These are phyloP conservation scores for Rhododendron ovatum DNA, from an alignment of 148 eudicot genomes.

Conservation along the genomic window DNA sequence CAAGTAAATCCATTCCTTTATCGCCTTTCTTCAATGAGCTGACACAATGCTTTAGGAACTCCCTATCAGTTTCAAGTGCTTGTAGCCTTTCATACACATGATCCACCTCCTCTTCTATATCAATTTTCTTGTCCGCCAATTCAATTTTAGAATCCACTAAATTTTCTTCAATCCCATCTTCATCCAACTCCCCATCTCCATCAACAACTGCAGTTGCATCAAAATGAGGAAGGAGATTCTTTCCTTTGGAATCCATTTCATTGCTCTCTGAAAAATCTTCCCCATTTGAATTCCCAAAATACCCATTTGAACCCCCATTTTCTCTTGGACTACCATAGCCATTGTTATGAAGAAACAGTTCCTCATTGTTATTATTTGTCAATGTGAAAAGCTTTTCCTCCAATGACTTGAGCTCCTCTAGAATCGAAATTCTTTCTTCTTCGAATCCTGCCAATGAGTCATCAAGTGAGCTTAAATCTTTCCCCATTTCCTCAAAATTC, in stretches of 20 bases:
- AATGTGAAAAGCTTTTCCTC: constrained; percentile 79
- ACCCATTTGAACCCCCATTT: constrained; percentile 29
- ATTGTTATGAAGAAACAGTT: constrained; percentile 38
- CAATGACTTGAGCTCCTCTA: constrained; percentile 73
- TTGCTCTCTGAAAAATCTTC: constrained; percentile 21
- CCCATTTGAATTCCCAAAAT: constrained; percentile 33
- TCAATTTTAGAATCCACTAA: constrained; percentile 17
- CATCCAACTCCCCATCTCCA: constrained; percentile 4
- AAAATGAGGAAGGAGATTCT: constrained; percentile 73
- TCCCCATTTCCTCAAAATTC: constrained; percentile 13
- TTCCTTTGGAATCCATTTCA: constrained; percentile 47
- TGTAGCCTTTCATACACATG: constrained; percentile 76
- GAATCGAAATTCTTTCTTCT: constrained; percentile 74
- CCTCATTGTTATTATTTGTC: constrained; percentile 37
- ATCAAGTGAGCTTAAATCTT: not conserved
- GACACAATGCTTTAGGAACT: constrained; percentile 80
- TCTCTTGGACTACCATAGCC: constrained; percentile 8
- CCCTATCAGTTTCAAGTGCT: constrained; percentile 78
- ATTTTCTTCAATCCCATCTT: constrained; percentile 24
- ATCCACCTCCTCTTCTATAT: constrained; percentile 71
- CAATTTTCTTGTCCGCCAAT: constrained; percentile 51
- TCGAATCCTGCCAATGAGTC: constrained; percentile 36
- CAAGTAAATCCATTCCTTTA: constrained; percentile 77
- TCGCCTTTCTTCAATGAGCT: constrained; percentile 91
- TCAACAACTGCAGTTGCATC: constrained; percentile 42